These are phyloP conservation scores for Penicillium diatomitis DNA, from an alignment of 495 filamentous ascomycete species.

Conservation along the genomic window DNA sequence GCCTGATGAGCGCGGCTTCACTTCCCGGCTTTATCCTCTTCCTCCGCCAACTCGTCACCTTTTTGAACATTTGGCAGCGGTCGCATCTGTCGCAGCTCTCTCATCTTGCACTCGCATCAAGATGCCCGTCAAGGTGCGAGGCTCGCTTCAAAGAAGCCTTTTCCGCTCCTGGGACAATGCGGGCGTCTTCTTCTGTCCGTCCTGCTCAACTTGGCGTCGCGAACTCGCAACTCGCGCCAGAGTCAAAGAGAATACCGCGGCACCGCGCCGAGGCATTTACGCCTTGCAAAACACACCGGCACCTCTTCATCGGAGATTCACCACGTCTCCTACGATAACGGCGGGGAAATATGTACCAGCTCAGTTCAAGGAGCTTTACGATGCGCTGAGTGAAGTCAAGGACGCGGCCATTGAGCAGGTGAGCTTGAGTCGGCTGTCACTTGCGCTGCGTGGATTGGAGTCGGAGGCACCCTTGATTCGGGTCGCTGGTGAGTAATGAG, in stretches of 20 bases:
- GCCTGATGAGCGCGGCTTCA: constrained; percentile 10
- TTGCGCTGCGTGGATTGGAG: constrained; percentile 70
- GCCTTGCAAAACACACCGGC: not conserved
- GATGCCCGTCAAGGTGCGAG: constrained; percentile 37
- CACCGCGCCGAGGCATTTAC: constrained; percentile 3
- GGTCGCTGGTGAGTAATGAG: constrained; percentile 47
- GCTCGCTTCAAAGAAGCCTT: constrained; percentile 29
- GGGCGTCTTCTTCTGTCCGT: constrained; percentile 29
- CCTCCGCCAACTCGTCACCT: constrained; percentile 1
- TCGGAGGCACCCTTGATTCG: constrained; percentile 56
- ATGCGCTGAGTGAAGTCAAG: constrained; percentile 52
- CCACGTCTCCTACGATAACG: constrained; percentile 20
- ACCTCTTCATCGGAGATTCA: constrained; percentile 6
- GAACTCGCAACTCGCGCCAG: constrained; percentile 22
- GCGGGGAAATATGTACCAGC: constrained; percentile 27
- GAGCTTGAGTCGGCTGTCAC: constrained; percentile 65
- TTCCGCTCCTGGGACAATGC: constrained; percentile 16
- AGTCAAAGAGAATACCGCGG: constrained; percentile 4
- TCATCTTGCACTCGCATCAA: not conserved
- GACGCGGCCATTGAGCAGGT: constrained; percentile 54
- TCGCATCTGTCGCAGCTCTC: no score
- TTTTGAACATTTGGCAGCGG: no score
- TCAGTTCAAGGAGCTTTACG: constrained; percentile 45
- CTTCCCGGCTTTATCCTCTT: constrained; percentile 10
- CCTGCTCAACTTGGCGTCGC: constrained; percentile 30